Percentiles rank a stretch among this genome's conserved stretches.
phyloP scores from a whole-genome alignment of 2,329 filamentous ascomycete genomes.

The Calonectria hawksworthii region DNA sequence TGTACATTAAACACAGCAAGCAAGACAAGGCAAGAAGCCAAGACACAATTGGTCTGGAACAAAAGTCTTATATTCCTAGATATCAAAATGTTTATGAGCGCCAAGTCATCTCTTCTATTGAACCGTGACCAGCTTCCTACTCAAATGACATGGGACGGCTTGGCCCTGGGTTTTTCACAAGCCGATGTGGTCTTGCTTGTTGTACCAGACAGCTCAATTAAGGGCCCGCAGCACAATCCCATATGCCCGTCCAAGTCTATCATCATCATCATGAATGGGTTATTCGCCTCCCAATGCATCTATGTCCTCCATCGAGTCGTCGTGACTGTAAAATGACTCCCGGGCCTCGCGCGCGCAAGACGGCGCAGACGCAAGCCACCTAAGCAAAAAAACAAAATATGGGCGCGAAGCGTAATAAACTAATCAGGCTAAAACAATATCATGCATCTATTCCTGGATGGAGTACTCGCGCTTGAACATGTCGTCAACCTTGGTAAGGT shows the following conservation, averaged over 20 bases:
- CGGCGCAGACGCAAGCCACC: slow-evolving; percentile 21
- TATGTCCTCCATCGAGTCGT: slow-evolving; percentile 42
- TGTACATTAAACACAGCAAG: slow-evolving; percentile 18
- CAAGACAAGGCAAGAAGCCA: neutral
- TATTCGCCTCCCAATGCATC: slow-evolving; percentile 44
- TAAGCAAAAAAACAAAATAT: slow-evolving; percentile 29
- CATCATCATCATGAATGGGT: slow-evolving; percentile 38
- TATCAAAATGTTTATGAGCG: slow-evolving; percentile 35
- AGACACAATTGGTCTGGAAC: slow-evolving; percentile 28
- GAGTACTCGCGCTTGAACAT: slow-evolving; percentile 88
- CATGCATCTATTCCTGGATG: slow-evolving; percentile 74
- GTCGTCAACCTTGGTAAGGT: slow-evolving; percentile 84
- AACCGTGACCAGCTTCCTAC: slow-evolving; percentile 37
- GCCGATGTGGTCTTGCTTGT: slow-evolving; percentile 28
- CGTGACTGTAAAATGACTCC: slow-evolving; percentile 40
- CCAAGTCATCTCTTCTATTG: slow-evolving; percentile 40
- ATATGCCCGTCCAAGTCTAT: slow-evolving; percentile 42
- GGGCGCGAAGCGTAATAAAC: slow-evolving; percentile 33
- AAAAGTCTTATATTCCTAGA: slow-evolving; percentile 41
- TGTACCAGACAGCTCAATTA: slow-evolving; percentile 43
- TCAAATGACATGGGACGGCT: slow-evolving; percentile 31
- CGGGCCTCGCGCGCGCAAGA: slow-evolving; percentile 23
- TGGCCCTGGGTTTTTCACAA: slow-evolving; percentile 43
- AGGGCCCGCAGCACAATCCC: slow-evolving; percentile 36
- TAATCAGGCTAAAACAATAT: slow-evolving; percentile 19